A percentile compares a stretch with the other conserved stretches of the same genome.
phyloP scores from a whole-genome alignment of 2,329 filamentous ascomycete species.

The Aspergillus chevalieri region DNA sequence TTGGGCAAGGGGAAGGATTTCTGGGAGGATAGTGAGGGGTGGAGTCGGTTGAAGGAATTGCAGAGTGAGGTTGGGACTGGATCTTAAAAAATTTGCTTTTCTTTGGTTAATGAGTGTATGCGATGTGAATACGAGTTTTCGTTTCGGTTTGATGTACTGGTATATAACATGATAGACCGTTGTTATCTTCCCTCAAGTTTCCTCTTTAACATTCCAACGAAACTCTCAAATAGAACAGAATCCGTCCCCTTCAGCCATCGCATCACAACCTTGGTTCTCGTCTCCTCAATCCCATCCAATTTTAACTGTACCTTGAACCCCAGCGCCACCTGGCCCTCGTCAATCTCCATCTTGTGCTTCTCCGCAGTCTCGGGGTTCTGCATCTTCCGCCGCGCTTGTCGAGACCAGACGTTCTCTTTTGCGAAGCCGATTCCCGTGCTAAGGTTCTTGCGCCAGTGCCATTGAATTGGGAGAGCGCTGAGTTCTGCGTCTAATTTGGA shows the following conservation, averaged over 20 bases:
- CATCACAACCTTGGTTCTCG: constrained; percentile 47
- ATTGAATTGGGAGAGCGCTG: constrained; percentile 53
- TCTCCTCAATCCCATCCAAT: constrained; percentile 25
- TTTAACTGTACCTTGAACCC: constrained; percentile 55
- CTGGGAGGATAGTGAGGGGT: constrained; percentile 65
- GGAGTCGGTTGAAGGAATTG: constrained; percentile 33
- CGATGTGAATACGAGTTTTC: not conserved
- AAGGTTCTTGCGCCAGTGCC: constrained; percentile 55
- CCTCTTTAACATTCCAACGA: constrained; percentile 70
- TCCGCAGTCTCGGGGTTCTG: constrained; percentile 15
- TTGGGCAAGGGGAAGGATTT: constrained; percentile 72
- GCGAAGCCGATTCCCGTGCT: constrained; percentile 58
- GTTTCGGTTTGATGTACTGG: not conserved
- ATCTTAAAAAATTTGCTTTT: not conserved
- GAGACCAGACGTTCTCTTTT: constrained; percentile 67
- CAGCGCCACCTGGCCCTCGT: constrained; percentile 41
- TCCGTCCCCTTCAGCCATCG: constrained; percentile 74
- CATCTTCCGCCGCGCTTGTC: constrained; percentile 61
- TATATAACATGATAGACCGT: not conserved
- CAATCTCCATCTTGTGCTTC: constrained; percentile 26
- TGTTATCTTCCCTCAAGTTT: constrained; percentile 31
- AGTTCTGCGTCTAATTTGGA: constrained; percentile 46
- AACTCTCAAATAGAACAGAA: constrained; percentile 72
- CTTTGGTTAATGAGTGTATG: not conserved
- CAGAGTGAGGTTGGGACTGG: constrained; percentile 29